These are phyloP conservation scores for Ceratocystis variospora DNA, from an alignment of 2,329 filamentous ascomycete species.

Conservation along the genomic window DNA sequence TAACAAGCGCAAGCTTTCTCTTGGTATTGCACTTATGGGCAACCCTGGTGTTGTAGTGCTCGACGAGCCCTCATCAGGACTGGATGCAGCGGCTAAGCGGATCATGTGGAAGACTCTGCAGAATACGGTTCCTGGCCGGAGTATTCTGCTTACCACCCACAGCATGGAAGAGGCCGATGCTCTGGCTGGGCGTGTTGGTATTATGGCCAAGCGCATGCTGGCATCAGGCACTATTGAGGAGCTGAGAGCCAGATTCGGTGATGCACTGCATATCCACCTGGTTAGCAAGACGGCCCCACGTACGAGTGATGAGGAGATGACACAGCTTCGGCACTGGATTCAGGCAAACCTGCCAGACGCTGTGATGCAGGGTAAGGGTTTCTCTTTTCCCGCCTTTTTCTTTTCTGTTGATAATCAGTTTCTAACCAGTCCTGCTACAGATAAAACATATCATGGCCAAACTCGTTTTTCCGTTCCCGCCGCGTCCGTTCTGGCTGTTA, in stretches of 20 bases:
- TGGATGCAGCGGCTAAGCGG: conserved; percentile 81
- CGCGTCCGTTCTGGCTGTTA: conserved; percentile 24
- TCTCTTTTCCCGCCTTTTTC: neutral
- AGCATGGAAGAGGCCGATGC: conserved; percentile 93
- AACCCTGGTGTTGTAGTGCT: conserved; percentile 78
- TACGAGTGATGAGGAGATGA: conserved; percentile 56
- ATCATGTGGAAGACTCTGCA: conserved; percentile 84
- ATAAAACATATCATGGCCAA: conserved; percentile 70
- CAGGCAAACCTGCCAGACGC: conserved; percentile 45
- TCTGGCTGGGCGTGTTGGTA: conserved; percentile 68
- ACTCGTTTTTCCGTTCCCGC: conserved; percentile 67
- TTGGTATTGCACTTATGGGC: conserved; percentile 84
- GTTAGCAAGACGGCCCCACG: conserved; percentile 63
- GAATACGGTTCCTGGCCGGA: conserved; percentile 60
- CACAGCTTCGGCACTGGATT: conserved; percentile 53
- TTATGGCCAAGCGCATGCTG: conserved; percentile 74
- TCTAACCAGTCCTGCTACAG: conserved; percentile 21
- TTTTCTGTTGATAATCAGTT: neutral
- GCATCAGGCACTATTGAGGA: conserved; percentile 64
- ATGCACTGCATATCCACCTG: conserved; percentile 67
- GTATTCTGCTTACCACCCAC: conserved; percentile 78
- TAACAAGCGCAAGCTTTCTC: conserved; percentile 82
- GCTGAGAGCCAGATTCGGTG: conserved; percentile 61
- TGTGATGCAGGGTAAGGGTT: conserved; percentile 39
- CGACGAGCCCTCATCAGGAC: conserved; percentile 76